phyloP scores from a whole-genome alignment of 163 green algal genomes.

The Chloromonas sp. region DNA sequence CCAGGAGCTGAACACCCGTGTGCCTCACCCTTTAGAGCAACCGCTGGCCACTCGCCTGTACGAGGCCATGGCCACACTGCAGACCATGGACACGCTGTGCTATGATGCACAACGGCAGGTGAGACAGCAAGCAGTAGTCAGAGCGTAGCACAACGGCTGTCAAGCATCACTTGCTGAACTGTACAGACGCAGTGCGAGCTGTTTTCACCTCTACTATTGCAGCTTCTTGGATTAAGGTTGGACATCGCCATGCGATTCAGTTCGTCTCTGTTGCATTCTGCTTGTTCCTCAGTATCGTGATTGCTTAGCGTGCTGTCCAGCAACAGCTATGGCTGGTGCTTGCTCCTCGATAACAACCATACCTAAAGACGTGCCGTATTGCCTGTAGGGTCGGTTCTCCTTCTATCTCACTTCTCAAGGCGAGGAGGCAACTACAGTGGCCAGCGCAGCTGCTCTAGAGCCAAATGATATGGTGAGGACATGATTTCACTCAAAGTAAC shows the following conservation, averaged over 20 bases:
- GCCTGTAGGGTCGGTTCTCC: slow-evolving; percentile 66
- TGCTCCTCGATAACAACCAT: no score
- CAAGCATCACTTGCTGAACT: neutral
- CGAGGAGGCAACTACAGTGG: slow-evolving; percentile 75
- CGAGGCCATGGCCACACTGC: slow-evolving; percentile 50
- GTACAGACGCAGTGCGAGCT: no score
- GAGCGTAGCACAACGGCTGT: neutral
- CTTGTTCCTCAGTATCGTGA: no score
- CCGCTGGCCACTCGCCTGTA: slow-evolving; percentile 47
- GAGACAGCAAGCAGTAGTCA: neutral
- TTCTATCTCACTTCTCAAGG: slow-evolving; percentile 85
- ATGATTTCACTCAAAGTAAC: no score
- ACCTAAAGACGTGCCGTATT: neutral
- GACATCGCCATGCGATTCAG: no score
- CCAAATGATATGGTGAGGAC: slow-evolving; percentile 49
- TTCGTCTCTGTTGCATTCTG: no score
- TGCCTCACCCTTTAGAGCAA: slow-evolving; percentile 33
- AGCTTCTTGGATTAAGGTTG: no score
- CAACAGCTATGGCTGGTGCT: no score
- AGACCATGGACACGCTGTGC: slow-evolving; percentile 79
- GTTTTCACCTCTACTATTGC: no score
- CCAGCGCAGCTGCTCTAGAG: slow-evolving; percentile 62
- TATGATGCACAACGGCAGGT: slow-evolving; percentile 87
- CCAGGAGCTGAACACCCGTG: neutral
- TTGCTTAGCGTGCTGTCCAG: no score